Evolutionary conservation across 2,329 filamentous ascomycete genomes (phyloP).

Genomic region (Colletotrichum sp.): DNA sequence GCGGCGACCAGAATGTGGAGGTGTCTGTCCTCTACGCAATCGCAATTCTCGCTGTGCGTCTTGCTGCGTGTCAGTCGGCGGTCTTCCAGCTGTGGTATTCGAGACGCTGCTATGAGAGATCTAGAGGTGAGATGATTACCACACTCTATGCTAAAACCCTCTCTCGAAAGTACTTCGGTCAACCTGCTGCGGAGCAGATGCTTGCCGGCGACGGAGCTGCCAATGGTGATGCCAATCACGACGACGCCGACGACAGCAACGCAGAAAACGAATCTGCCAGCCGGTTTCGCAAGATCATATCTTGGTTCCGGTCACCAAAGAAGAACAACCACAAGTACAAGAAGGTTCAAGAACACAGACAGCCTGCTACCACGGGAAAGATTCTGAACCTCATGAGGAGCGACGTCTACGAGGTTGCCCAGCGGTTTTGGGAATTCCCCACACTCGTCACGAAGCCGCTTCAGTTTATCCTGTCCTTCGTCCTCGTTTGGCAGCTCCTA

Average conservation of each 20-base stretch:
- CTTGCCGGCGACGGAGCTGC: constrained; percentile 27
- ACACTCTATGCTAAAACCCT: constrained; percentile 84
- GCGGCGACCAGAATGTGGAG: constrained; percentile 50
- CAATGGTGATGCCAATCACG: constrained; percentile 22
- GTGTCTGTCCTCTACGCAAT: constrained; percentile 70
- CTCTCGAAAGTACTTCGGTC: constrained; percentile 62
- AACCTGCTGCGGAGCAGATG: constrained; percentile 28
- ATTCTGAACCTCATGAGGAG: constrained; percentile 86
- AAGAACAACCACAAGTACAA: constrained; percentile 19
- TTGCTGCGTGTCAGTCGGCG: constrained; percentile 67
- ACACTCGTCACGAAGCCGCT: constrained; percentile 78
- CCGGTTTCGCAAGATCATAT: neutral
- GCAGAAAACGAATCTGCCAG: neutral
- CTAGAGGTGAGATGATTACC: constrained; percentile 83
- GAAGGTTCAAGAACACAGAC: constrained; percentile 37
- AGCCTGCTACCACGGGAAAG: constrained; percentile 83
- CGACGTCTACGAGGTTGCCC: constrained; percentile 82
- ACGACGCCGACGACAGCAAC: neutral
- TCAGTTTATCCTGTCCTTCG: constrained; percentile 74
- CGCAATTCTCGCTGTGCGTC: constrained; percentile 63
- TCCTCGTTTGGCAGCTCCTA: constrained; percentile 78
- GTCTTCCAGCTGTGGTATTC: constrained; percentile 82
- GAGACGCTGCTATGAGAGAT: constrained; percentile 83
- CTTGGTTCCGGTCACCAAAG: neutral
- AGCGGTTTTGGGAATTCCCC: constrained; percentile 87